A percentile compares a stretch with the other conserved stretches of the same genome.
These are phyloP conservation scores for Kurtzmaniella natalensis DNA, from an alignment of 1,139 yeast species.

Conservation along the genomic window DNA sequence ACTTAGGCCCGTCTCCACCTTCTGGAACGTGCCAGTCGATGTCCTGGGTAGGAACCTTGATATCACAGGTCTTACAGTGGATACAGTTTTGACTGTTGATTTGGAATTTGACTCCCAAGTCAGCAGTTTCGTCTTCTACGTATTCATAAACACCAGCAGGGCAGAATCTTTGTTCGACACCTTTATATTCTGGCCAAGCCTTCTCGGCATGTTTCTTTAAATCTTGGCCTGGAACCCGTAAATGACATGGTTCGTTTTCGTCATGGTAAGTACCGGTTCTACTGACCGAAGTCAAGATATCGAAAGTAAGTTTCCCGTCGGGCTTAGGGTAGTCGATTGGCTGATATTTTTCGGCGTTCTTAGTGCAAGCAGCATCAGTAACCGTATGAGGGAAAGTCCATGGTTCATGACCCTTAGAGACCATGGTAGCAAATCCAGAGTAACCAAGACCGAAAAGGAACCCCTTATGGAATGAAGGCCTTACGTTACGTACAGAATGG, in stretches of 20 bases:
- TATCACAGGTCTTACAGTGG: conserved; percentile 97
- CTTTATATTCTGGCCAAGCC: conserved; percentile 73
- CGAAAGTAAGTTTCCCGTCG: conserved; percentile 86
- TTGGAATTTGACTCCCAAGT: conserved; percentile 74
- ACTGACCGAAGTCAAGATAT: conserved; percentile 84
- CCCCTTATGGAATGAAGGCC: conserved; percentile 86
- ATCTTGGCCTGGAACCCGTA: conserved; percentile 74
- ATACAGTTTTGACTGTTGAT: conserved; percentile 95
- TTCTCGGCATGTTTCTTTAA: conserved; percentile 59
- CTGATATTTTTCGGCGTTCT: conserved; percentile 56
- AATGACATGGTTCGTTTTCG: conserved; percentile 88
- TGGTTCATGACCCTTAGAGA: conserved; percentile 75
- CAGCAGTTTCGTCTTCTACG: conserved; percentile 58
- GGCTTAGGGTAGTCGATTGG: conserved; percentile 92
- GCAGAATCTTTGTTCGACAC: conserved; percentile 87
- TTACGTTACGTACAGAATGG: conserved; percentile 75
- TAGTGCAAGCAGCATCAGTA: conserved; percentile 71
- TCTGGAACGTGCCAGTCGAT: conserved; percentile 95
- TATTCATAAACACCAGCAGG: conserved; percentile 99
- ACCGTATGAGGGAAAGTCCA: conserved; percentile 76
- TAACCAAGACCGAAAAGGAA: conserved; percentile 74
- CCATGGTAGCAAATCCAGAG: conserved; percentile 79
- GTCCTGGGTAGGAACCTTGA: conserved; percentile 92
- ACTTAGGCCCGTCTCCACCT: conserved; percentile 98
- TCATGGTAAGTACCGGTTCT: conserved; percentile 95